Base-by-base conservation (phyloP, 2,329 filamentous ascomycete genomes). In the Nemania abortiva region DNA sequence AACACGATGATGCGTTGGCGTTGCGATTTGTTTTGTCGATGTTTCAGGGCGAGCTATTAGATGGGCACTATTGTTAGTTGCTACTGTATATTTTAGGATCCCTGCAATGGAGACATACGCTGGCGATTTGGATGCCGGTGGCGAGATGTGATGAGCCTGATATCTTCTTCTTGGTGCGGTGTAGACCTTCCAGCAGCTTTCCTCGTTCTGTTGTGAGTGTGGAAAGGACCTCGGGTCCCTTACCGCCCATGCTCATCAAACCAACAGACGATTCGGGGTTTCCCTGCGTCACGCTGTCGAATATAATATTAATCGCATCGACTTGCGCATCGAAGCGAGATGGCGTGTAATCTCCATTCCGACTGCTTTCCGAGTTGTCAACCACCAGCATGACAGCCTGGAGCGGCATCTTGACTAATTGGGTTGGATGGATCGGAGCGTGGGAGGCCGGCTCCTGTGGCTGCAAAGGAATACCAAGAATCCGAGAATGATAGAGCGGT, bases 311-410 rank as follows among this genome's bases (percentile, higher is more conserved):
- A 78, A 97, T 94, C 65, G 95, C 95, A 82, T 99, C 96, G 76
- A 93, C 88, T 87, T 99, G 96, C 76, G 96, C 94, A 84, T 98
- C 94, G 87, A 95, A 99, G 82, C 96, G 90, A 74, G 95, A 97
- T 68, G 96, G 95, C 79, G 93, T 92, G 81, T 87, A 88, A 82
- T 99, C 96, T 80, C 97, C 96, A 84, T 99, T 99, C 81, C 96
- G 91, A 86, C 94, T 97, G 85, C 92, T 95, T 86, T 99, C 96
- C 86, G 95, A 98, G 88, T 98, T 99, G 88, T 99, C 96, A 79
- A 98, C 94, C 88, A 98, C 91, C 82, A 99, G 93, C 95, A 99
- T 98, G 72, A 97, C 97, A 85, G 96, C 97, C 90, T 99, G 96
- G 83, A 99, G 91, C 84, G 91, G 93, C 96, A 99, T 99, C 79